phyloP scores from a whole-genome alignment of 345 rosid species.

The Raphanus sativus region DNA sequence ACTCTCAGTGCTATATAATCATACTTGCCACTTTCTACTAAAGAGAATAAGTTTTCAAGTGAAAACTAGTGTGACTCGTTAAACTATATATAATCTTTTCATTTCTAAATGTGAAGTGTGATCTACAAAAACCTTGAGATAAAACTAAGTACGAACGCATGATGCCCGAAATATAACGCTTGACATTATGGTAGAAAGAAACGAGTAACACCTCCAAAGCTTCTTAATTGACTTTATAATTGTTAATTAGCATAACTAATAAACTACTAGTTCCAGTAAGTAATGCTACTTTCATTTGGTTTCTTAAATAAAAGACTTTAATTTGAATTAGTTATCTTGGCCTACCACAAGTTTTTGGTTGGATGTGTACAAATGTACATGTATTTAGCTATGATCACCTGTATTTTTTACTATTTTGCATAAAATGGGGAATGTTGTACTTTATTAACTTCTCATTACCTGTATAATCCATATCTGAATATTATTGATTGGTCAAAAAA shows the following conservation, averaged over 20 bases:
- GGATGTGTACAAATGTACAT: constrained; percentile 18
- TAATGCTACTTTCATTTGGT: constrained; percentile 10
- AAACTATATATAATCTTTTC: not conserved
- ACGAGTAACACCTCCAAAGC: not conserved
- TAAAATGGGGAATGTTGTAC: not conserved
- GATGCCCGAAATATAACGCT: not conserved
- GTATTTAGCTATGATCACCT: not conserved
- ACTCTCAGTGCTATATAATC: constrained; percentile 14
- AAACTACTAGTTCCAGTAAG: not conserved
- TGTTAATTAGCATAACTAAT: constrained; percentile 13
- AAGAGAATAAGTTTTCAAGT: not conserved
- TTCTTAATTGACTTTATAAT: not conserved
- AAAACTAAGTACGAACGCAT: not conserved
- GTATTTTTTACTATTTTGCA: constrained; percentile 5
- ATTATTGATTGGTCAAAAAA: not conserved
- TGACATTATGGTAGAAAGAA: not conserved
- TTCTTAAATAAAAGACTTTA: not conserved
- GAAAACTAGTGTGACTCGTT: not conserved
- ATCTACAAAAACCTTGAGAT: not conserved
- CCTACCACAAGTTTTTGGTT: constrained; percentile 27
- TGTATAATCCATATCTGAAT: constrained; percentile 4
- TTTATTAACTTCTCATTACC: not conserved
- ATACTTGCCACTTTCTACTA: constrained; percentile 8
- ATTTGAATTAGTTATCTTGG: constrained; percentile 6
- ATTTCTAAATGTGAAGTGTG: not conserved